A percentile compares a stretch with the other conserved stretches of the same genome.
phyloP scores from a whole-genome alignment of 1,284 basidiomycete genomes.

The Polyporus tsugae region DNA sequence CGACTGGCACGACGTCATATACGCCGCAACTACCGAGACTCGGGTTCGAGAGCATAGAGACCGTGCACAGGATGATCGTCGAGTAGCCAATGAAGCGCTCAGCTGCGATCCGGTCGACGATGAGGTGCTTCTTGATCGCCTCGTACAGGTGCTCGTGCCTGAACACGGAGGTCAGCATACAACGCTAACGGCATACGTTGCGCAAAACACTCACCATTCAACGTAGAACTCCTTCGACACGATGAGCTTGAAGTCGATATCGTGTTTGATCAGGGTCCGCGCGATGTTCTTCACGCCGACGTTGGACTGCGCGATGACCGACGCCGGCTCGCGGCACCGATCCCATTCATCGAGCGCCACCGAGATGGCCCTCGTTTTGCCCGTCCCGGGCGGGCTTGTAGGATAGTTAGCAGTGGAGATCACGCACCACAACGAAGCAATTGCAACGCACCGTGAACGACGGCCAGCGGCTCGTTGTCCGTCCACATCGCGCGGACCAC shows the following conservation, averaged over 20 bases:
- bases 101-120: slow-evolving; percentile 38
- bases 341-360: slow-evolving; percentile 32
- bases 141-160: slow-evolving; percentile 80
- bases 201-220: slow-evolving; percentile 57
- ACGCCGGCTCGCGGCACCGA: slow-evolving; percentile 26
- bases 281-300: slow-evolving; percentile 62
- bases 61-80: slow-evolving; percentile 69
- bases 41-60: slow-evolving; percentile 68
- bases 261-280: slow-evolving; percentile 49
- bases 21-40: slow-evolving; percentile 31
- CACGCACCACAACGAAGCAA: background rate
- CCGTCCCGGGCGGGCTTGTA: slow-evolving; percentile 35
- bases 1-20: slow-evolving; percentile 48
- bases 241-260: slow-evolving; percentile 47
- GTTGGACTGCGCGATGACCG: slow-evolving; percentile 47
- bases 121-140: slow-evolving; percentile 50
- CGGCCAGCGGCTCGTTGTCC: slow-evolving; percentile 18
- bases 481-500: slow-evolving; percentile 29
- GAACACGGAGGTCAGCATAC: slow-evolving; percentile 16
- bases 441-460: slow-evolving; percentile 19
- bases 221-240: slow-evolving; percentile 60
- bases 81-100: slow-evolving; percentile 40
- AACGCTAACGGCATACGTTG: background rate
- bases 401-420: background rate
- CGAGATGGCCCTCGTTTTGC: slow-evolving; percentile 48